A percentile compares a stretch with the other conserved stretches of the same genome.
phyloP scores from a whole-genome alignment of 257 asterid species.

The Nicotiana sylvestris region DNA sequence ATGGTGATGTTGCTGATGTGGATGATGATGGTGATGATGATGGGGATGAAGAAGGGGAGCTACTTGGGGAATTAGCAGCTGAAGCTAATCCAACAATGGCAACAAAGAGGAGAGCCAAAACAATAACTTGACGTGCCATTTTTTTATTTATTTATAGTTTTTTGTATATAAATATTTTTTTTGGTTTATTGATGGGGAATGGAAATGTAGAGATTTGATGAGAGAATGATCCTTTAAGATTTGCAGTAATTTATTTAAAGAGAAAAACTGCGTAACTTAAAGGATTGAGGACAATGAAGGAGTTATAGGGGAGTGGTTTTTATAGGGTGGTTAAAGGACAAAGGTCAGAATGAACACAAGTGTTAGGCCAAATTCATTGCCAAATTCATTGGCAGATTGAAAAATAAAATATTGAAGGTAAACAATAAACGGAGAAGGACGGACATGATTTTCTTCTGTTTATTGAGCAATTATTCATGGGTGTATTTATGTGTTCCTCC shows the following conservation, averaged over 20 bases:
- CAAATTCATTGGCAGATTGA: neutral
- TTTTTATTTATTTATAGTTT: neutral
- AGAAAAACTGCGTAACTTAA: conserved; percentile 39
- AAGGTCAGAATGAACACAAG: neutral
- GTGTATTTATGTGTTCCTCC: neutral
- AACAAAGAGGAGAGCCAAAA: conserved; percentile 40
- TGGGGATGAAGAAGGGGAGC: conserved; percentile 30
- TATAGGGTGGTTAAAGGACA: conserved; percentile 23
- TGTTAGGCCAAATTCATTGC: neutral
- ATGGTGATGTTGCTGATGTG: neutral
- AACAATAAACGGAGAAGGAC: neutral
- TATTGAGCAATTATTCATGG: neutral
- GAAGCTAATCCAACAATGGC: conserved; percentile 45
- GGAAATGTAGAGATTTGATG: neutral
- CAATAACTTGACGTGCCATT: conserved; percentile 58
- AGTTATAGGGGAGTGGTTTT: conserved; percentile 15
- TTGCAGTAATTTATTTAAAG: conserved; percentile 31
- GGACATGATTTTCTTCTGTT: neutral
- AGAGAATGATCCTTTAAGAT: conserved; percentile 29
- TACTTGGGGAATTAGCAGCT: conserved; percentile 47
- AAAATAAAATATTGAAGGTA: neutral
- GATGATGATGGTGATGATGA: neutral
- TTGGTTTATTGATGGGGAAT: neutral
- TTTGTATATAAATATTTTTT: neutral
- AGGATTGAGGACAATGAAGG: conserved; percentile 20